Percentiles rank a stretch among this genome's conserved stretches.
These are phyloP conservation scores for Gigaspora rosea DNA, from an alignment of 192 early-diverging fungal species.

Conservation along the genomic window DNA sequence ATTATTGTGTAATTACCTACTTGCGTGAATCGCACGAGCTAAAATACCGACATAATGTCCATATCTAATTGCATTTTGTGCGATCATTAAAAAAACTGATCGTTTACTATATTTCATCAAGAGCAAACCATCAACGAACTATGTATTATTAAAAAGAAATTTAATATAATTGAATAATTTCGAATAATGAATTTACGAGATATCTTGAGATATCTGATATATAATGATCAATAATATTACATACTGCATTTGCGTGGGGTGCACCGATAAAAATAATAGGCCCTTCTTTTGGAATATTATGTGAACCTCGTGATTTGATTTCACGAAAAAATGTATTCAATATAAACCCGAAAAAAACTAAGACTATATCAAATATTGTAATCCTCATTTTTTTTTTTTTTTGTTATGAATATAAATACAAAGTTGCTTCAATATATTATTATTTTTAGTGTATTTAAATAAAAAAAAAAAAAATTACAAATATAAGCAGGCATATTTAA, in stretches of 20 bases:
- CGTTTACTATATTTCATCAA: slow-evolving; percentile 78
- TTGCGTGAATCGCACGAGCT: slow-evolving; percentile 74
- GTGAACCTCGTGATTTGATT: slow-evolving; percentile 77
- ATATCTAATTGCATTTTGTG: slow-evolving; percentile 88
- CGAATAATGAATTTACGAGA: too few species aligned
- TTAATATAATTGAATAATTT: too few species aligned
- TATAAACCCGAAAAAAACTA: slow-evolving; percentile 67
- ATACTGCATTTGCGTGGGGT: slow-evolving; percentile 72
- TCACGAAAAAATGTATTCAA: slow-evolving; percentile 88
- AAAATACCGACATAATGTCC: slow-evolving; percentile 79
- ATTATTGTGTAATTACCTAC: slow-evolving; percentile 48
- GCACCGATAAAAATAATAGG: slow-evolving; percentile 94
- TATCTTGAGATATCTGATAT: neutral
- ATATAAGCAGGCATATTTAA: too few species aligned
- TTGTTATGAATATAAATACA: too few species aligned
- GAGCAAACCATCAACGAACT: slow-evolving; percentile 94
- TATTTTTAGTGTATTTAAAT: too few species aligned
- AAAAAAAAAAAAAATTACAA: too few species aligned
- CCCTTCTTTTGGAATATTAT: slow-evolving; percentile 83
- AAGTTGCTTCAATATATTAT: too few species aligned
- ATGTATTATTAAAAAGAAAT: neutral
- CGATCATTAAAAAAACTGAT: slow-evolving; percentile 75
- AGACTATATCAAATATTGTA: slow-evolving; percentile 52
- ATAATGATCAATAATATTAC: neutral
- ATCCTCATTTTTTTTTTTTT: too few species aligned